Evolutionary conservation across 225 moss, liverwort and hornwort genomes (phyloP).

Genomic region (Antitrichia curtipendula): DNA sequence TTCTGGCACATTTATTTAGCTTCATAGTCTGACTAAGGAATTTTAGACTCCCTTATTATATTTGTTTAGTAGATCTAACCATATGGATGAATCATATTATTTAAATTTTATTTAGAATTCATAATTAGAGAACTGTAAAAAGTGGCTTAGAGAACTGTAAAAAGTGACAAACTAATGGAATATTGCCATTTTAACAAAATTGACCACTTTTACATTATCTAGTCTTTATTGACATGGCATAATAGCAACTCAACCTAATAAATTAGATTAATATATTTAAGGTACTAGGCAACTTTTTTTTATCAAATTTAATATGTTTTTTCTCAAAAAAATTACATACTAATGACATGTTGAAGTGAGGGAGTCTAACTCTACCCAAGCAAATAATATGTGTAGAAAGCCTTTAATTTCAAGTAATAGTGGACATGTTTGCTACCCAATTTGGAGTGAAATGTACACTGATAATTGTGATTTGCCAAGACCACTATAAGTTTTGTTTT

Average conservation of each 20-base stretch:
- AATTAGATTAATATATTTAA: neutral
- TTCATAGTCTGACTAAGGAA: neutral
- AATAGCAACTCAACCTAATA: accelerated
- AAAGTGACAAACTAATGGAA: no score
- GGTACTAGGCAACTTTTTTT: neutral
- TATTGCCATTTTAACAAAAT: no score
- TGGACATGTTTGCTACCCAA: accelerated
- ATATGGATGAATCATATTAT: neutral
- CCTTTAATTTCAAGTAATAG: accelerated
- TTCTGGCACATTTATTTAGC: neutral
- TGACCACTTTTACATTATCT: no score
- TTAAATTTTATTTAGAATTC: neutral
- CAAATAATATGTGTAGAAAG: neutral
- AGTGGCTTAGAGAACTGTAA: no score
- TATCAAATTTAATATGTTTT: accelerated
- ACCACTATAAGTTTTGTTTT: neutral
- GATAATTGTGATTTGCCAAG: neutral
- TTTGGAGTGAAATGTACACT: neutral
- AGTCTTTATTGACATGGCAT: neutral
- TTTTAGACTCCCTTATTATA: neutral
- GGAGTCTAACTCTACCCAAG: neutral
- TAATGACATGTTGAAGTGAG: neutral
- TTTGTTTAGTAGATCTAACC: neutral
- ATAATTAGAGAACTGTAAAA: no score
- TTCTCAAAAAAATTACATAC: neutral